Base-by-base conservation (phyloP, 2,329 filamentous ascomycete genomes). In the Diaporthe amygdali region DNA sequence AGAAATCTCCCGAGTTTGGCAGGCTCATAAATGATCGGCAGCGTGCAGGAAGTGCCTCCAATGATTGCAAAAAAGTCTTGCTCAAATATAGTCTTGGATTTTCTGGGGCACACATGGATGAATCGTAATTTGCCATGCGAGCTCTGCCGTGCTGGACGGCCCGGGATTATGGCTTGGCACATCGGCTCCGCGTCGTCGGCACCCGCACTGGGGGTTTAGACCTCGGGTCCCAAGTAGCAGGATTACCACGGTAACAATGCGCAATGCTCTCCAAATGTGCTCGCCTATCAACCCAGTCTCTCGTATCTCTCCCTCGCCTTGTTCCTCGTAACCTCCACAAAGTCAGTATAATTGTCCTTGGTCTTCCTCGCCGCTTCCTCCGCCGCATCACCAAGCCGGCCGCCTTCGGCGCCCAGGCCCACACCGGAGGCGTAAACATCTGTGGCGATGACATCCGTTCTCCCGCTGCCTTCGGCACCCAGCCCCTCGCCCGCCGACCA, bases 341-440 rank as follows among this genome's bases (percentile, higher is more conserved):
- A 93, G 67, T 89, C 89, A 0, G 85, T 82, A 74, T 91, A 92
- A 47, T 82, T 86, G 47, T 88, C 87, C 76, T 85, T 87, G 5
- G 91, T 93, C 77, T 88, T 87, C 74, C 88, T 84, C 73, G 88
- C 87, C 30, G 91, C 91, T 76, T 92, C 85, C 76, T 90, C 87
- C 9, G 85, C 84, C 34, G 92, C 92, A 80, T 94, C 91, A 15
- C 92, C 92, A 46, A 92, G 81, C 76, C 91, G 91, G n/a, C 90
- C 87, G 0, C 91, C 91, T 76, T 91, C 88, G 2, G 91, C 92
- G 0, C 92, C 92, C 20, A 94, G 81, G 1, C 92, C 92, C 1
- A 93, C 92, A 22, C 92, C 92, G 20, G 90, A 88, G 25, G 88
- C 85, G 78, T 94, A 94, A 10, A 90, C 86, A 66, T 89, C 87